A percentile compares a stretch with the other conserved stretches of the same genome.
Evolutionary conservation across 495 filamentous ascomycete species (phyloP).

Genomic region (Xylaria grammica): DNA sequence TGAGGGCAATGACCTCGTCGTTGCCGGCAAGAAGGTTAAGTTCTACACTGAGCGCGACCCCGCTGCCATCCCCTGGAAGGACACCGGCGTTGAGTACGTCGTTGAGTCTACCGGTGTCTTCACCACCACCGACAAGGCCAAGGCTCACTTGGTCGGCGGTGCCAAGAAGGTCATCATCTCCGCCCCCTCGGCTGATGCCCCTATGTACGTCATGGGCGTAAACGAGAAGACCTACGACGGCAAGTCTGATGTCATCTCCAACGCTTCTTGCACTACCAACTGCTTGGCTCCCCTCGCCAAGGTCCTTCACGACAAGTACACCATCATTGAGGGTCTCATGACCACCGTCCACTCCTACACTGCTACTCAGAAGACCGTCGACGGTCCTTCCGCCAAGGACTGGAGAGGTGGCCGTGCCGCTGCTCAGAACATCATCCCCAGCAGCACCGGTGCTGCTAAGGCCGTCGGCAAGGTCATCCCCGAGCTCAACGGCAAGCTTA

Average conservation of each 20-base stretch:
- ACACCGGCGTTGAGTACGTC: conserved; percentile 90
- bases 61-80: conserved; percentile 85
- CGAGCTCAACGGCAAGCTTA: conserved; percentile 96
- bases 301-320: conserved; percentile 97
- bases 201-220: conserved; percentile 99
- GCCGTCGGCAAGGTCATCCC: conserved; percentile 99
- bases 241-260: conserved; percentile 91
- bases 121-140: conserved; percentile 97
- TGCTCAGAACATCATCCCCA: conserved; percentile 99
- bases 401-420: conserved; percentile 98
- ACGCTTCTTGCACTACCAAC: conserved; percentile 99
- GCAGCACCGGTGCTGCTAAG: conserved; percentile 99
- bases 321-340: conserved; percentile 98
- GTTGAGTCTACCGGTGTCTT: conserved; percentile 99
- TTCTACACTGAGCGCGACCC: conserved; percentile 97
- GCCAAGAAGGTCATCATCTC: conserved; percentile 99
- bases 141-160: conserved; percentile 94
- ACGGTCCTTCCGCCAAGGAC: conserved; percentile 97
- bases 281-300: conserved; percentile 99
- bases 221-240: conserved; percentile 92
- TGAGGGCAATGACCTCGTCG: conserved; percentile 74
- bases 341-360: conserved; percentile 99
- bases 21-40: conserved; percentile 95
- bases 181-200: conserved; percentile 96
- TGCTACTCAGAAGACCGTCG: conserved; percentile 99